Percentiles rank a stretch among this genome's conserved stretches.
Conservation (phyloP, 1,284 basidiomycete genomes). For the Volvariella surrecta region DNA sequence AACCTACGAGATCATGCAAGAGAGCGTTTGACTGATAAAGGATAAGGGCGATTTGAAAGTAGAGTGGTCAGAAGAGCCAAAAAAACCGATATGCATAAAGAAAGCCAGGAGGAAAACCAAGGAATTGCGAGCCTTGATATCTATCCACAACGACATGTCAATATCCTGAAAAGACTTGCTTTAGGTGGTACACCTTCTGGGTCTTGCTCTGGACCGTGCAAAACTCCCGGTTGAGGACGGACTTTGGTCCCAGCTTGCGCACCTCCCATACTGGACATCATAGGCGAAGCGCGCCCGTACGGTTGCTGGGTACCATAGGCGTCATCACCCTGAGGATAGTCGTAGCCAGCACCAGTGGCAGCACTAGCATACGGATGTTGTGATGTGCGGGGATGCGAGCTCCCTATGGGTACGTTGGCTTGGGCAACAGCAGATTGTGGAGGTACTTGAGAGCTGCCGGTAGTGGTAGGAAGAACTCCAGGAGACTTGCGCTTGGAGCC, state of each 20-base stretch:
- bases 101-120: constrained; percentile 14
- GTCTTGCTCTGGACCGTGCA: constrained; percentile 31
- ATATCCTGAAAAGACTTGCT: constrained; percentile 51
- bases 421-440: constrained; percentile 68
- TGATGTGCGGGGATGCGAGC: constrained; percentile 35
- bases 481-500: constrained; percentile 61
- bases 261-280: constrained; percentile 58
- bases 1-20: constrained; percentile 11
- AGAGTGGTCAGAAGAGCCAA: constrained; percentile 4
- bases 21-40: constrained; percentile 9
- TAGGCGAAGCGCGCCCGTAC: constrained; percentile 67
- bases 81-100: constrained; percentile 10
- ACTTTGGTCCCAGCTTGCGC: constrained; percentile 63
- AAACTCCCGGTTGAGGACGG: constrained; percentile 20
- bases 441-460: constrained; percentile 43
- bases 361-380: constrained; percentile 64
- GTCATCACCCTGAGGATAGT: constrained; percentile 44
- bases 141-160: constrained; percentile 71
- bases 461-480: constrained; percentile 38
- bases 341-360: constrained; percentile 38
- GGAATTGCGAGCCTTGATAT: constrained; percentile 10
- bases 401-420: constrained; percentile 57
- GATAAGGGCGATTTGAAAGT: not conserved
- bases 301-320: constrained; percentile 37
- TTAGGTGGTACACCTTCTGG: constrained; percentile 45